Percentiles rank a stretch among this genome's conserved stretches.
Conservation (phyloP, 768 basidiomycete genomes). For the Vararia minispora region DNA sequence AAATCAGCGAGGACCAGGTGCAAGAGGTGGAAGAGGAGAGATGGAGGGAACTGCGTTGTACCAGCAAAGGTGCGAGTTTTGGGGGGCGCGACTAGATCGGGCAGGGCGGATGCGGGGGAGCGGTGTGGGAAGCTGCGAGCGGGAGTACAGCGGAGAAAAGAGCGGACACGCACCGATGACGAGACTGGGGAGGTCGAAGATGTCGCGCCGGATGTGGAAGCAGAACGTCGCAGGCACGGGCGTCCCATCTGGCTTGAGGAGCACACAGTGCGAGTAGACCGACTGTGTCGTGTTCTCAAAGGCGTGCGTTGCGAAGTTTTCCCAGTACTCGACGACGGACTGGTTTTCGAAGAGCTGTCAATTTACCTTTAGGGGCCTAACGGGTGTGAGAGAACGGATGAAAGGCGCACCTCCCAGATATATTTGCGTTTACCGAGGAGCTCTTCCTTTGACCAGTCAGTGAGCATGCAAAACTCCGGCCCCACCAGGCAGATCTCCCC, state of each 20-base stretch:
- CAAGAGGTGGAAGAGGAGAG: no score
- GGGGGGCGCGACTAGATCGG: no score
- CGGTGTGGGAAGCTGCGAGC: no score
- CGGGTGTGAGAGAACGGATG: conserved; percentile 8
- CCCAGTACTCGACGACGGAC: conserved; percentile 92
- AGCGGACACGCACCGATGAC: conserved; percentile 56
- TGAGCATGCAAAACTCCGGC: conserved; percentile 91
- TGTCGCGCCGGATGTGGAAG: conserved; percentile 88
- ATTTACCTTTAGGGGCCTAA: neutral
- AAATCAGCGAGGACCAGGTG: no score
- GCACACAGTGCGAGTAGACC: conserved; percentile 85
- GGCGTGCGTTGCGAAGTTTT: conserved; percentile 92
- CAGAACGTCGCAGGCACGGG: conserved; percentile 91
- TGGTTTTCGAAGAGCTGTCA: conserved; percentile 85
- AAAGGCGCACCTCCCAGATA: conserved; percentile 48
- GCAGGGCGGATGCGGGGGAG: no score
- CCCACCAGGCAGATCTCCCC: conserved; percentile 97
- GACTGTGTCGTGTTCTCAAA: conserved; percentile 97
- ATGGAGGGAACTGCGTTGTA: no score
- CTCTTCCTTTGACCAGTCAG: conserved; percentile 83
- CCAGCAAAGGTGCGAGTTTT: no score
- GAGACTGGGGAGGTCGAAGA: conserved; percentile 83
- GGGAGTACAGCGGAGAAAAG: neutral
- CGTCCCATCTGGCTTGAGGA: conserved; percentile 75
- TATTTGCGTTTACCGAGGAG: conserved; percentile 49